phyloP scores from a whole-genome alignment of 257 asterid genomes.

The Solanum chiquidenum region DNA sequence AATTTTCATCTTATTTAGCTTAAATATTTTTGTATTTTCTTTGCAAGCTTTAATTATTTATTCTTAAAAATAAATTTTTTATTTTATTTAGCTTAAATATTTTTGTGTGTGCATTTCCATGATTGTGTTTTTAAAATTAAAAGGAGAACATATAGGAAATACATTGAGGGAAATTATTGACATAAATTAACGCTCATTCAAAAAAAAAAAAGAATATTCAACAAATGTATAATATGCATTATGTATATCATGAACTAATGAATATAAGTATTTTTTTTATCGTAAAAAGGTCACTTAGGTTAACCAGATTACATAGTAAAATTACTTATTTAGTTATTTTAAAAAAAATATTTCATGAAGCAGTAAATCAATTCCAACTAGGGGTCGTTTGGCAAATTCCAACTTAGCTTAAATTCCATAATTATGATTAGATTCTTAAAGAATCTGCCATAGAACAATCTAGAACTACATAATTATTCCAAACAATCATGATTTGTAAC shows the following conservation, averaged over 20 bases:
- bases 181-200: not conserved
- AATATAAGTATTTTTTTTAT: not conserved
- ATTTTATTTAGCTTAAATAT: no score
- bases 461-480: not conserved
- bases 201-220: no score
- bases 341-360: not conserved
- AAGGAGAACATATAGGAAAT: not conserved
- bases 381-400: not conserved
- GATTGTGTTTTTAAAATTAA: not conserved
- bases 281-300: not conserved
- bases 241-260: not conserved
- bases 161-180: not conserved
- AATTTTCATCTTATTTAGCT: no score
- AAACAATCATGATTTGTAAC: not conserved
- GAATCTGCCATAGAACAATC: slow-evolving; percentile 12
- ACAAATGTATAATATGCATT: not conserved
- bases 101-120: no score
- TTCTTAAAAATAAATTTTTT: no score
- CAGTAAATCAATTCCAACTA: not conserved
- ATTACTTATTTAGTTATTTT: not conserved
- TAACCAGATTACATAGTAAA: not conserved
- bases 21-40: no score
- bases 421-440: not conserved
- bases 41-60: no score
- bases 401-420: not conserved